Evolutionary conservation across 371 early-diverging fungal genomes (phyloP).

Genomic region (Mortierella sp.): DNA sequence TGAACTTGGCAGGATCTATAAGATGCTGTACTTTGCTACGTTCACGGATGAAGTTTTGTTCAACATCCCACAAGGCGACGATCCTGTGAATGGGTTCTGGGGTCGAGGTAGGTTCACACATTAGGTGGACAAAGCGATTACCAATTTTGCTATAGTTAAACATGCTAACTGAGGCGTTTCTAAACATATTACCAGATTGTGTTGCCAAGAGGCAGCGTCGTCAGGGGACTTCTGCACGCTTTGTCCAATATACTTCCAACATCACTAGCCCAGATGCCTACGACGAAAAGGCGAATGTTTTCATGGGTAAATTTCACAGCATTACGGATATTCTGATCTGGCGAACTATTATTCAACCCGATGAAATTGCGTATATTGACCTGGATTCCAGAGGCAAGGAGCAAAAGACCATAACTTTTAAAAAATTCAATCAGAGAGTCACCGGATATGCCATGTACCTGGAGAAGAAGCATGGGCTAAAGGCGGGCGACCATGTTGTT

Average conservation of each 20-base stretch:
- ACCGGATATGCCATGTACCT: conserved; percentile 73
- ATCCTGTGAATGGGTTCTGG: conserved; percentile 45
- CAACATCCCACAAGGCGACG: conserved; percentile 47
- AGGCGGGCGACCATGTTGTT: conserved; percentile 73
- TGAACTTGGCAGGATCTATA: conserved; percentile 50
- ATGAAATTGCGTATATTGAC: conserved; percentile 74
- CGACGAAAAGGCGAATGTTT: conserved; percentile 75
- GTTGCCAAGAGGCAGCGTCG: conserved; percentile 41
- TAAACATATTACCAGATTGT: conserved; percentile 31
- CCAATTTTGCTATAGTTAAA: neutral
- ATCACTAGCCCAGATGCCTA: conserved; percentile 68
- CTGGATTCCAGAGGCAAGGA: conserved; percentile 72
- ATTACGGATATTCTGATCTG: conserved; percentile 79
- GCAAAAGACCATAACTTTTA: conserved; percentile 73
- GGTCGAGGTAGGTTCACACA: conserved; percentile 34
- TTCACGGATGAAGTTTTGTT: conserved; percentile 48
- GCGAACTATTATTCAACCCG: conserved; percentile 75
- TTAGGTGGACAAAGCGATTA: neutral
- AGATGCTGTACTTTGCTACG: conserved; percentile 53
- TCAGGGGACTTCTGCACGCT: conserved; percentile 32
- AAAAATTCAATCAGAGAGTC: conserved; percentile 77
- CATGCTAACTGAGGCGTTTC: neutral
- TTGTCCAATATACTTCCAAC: conserved; percentile 78
- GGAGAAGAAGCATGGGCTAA: conserved; percentile 67
- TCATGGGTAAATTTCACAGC: conserved; percentile 71